phyloP scores from a whole-genome alignment of 352 stramenopile genomes.

The Globisporangium megalacanthum region DNA sequence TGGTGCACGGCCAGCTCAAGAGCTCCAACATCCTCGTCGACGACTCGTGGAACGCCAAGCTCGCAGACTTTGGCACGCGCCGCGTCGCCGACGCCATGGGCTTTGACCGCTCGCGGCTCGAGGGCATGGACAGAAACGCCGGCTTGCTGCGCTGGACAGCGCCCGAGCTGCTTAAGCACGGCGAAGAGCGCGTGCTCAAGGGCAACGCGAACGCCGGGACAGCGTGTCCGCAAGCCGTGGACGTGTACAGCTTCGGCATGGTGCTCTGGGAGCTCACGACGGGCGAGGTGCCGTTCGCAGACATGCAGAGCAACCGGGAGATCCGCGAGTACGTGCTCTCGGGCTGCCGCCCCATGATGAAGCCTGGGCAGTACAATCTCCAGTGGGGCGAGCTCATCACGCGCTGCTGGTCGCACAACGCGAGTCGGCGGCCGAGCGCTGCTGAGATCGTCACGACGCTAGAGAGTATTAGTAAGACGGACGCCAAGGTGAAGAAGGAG shows the following conservation, averaged over 20 bases:
- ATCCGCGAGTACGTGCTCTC: conserved; percentile 73
- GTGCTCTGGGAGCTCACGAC: conserved; percentile 87
- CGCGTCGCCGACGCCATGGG: conserved; percentile 75
- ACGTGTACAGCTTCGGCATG: conserved; percentile 86
- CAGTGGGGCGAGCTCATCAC: conserved; percentile 84
- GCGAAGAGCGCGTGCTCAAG: conserved; percentile 66
- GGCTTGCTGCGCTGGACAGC: conserved; percentile 70
- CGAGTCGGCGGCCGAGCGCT: conserved; percentile 57
- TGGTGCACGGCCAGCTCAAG: conserved; percentile 85
- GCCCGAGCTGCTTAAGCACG: conserved; percentile 73
- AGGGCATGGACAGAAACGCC: conserved; percentile 49
- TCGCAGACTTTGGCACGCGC: conserved; percentile 82
- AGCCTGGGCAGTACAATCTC: conserved; percentile 68
- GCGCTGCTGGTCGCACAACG: conserved; percentile 79
- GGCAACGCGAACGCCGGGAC: conserved; percentile 17
- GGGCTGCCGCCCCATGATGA: conserved; percentile 70
- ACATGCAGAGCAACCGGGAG: conserved; percentile 64
- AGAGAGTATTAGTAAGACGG: conserved; percentile 71
- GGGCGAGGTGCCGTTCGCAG: conserved; percentile 67
- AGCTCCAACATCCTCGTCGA: conserved; percentile 87
- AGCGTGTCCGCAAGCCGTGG: conserved; percentile 61
- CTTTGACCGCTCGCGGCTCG: conserved; percentile 57
- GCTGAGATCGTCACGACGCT: conserved; percentile 79
- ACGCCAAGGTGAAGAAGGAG: conserved; percentile 64
- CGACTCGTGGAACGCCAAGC: conserved; percentile 87